Base-by-base conservation (phyloP, 371 early-diverging fungal species). In the Syncephalastrum racemosum region DNA sequence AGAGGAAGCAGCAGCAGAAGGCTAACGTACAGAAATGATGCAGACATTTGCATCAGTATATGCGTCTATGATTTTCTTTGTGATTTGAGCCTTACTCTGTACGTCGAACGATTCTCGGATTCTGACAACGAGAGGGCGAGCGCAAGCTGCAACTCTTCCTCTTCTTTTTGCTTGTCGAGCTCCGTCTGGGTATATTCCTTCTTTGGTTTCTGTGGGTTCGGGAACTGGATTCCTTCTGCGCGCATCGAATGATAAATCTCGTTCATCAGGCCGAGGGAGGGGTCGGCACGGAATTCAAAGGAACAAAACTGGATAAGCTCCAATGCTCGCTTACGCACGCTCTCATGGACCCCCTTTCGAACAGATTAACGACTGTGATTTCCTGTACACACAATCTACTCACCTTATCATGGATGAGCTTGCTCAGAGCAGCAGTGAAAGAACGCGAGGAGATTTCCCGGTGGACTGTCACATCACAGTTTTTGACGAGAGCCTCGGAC, bases 221-320 rank as follows among this genome's bases (percentile, higher is more conserved):
- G 94, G 54, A 94, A 93, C n/a, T 64, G 71, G 61, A 82, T 77
- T 24, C 84, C 86, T 77, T 79, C 75, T 36, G 76, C 71, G 54
- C 77, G 75, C 14, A 79, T 60, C 46, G 88, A 83, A 19, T 89
- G 84, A 63, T 90, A 91, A 0, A 91, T 89, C 61, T 95, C 94
- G 53, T 90, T 90, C 88, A 96, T 92, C 54, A 91, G 76, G 5
- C 92, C 91, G 25, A 95, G 78, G 0, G 83, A 77, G 8, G 94
- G 85, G 54, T 95, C 90, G 24, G 80, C 71, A 58, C 88, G 83
- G 67, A 95, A 96, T 50, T 86, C 89, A 64, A 87, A 87, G 0
- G 92, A 90, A 87, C 98, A 98, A 59, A 88, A 83, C 71, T 94
- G 95, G 62, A 97, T 89, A 45, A 90, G 71, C 44, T 93, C 93